Conservation (phyloP, 306 rosid genomes). For the Vicia villosa region DNA sequence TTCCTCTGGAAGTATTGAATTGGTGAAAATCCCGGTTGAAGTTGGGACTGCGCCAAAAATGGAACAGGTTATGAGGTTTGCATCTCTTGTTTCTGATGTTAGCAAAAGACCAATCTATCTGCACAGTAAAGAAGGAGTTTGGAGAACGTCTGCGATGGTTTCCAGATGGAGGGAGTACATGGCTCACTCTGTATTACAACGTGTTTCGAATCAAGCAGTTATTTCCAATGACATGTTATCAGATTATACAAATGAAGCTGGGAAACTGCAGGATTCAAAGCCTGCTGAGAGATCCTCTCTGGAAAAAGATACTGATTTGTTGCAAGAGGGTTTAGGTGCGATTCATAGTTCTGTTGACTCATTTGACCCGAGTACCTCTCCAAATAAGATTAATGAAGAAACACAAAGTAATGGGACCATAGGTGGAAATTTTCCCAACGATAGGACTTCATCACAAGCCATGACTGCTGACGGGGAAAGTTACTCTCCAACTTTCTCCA, state of each 20-base stretch:
- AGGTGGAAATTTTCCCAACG: slow-evolving; percentile 43
- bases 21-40: slow-evolving; percentile 81
- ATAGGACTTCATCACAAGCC: slow-evolving; percentile 42
- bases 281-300: slow-evolving; percentile 35
- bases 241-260: slow-evolving; percentile 42
- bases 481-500: slow-evolving; percentile 40
- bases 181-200: slow-evolving; percentile 48
- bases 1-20: slow-evolving; percentile 65
- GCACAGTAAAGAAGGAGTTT: slow-evolving; percentile 86
- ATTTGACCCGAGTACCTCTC: slow-evolving; percentile 24
- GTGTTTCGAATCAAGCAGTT: slow-evolving; percentile 46
- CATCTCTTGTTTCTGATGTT: slow-evolving; percentile 72
- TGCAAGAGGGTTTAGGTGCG: slow-evolving; percentile 47
- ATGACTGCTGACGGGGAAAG: slow-evolving; percentile 45
- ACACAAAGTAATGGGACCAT: slow-evolving; percentile 35
- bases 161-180: slow-evolving; percentile 88
- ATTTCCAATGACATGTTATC: slow-evolving; percentile 42
- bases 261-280: slow-evolving; percentile 43
- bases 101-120: slow-evolving; percentile 82
- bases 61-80: slow-evolving; percentile 85
- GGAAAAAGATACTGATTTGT: slow-evolving; percentile 43
- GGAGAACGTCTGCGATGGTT: slow-evolving; percentile 92
- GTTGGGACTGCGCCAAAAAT: slow-evolving; percentile 73
- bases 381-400: slow-evolving; percentile 38
- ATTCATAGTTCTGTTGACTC: slow-evolving; percentile 40